Conservation (phyloP, 2,329 filamentous ascomycete species). For the Endoconidiophora laricicola region DNA sequence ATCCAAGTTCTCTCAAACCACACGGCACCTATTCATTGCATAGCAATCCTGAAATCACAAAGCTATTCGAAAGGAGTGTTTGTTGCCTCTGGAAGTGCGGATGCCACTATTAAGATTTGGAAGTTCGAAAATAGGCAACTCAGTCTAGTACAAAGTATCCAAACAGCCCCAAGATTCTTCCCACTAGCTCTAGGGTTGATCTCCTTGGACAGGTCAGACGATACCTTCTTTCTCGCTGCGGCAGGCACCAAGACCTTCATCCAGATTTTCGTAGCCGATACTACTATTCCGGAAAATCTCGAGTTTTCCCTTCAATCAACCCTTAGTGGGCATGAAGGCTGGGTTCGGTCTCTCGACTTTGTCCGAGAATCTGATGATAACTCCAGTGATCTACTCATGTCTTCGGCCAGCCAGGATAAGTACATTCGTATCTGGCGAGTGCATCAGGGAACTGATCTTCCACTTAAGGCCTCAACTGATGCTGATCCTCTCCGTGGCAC, state of each 20-base stretch:
- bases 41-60: slow-evolving; percentile 27
- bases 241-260: slow-evolving; percentile 71
- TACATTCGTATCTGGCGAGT: slow-evolving; percentile 90
- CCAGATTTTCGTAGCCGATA: slow-evolving; percentile 54
- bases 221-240: slow-evolving; percentile 55
- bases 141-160: slow-evolving; percentile 51
- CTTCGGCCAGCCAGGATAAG: slow-evolving; percentile 93
- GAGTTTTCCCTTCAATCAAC: slow-evolving; percentile 59
- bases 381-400: slow-evolving; percentile 57
- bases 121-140: slow-evolving; percentile 33
- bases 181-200: slow-evolving; percentile 61
- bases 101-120: slow-evolving; percentile 61
- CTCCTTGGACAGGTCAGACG: slow-evolving; percentile 33
- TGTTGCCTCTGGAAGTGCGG: slow-evolving; percentile 67
- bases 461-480: slow-evolving; percentile 33
- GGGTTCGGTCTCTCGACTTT: slow-evolving; percentile 78
- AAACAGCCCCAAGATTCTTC: slow-evolving; percentile 62
- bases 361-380: slow-evolving; percentile 29
- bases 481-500: slow-evolving; percentile 40
- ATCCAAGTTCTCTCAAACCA: slow-evolving; percentile 45
- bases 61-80: slow-evolving; percentile 22
- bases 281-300: slow-evolving; percentile 19
- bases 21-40: slow-evolving; percentile 57
- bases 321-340: slow-evolving; percentile 80
- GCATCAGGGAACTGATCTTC: slow-evolving; percentile 50